Conservation (phyloP, 805 yeast species). For the Saccharomycopsis fermentans region DNA sequence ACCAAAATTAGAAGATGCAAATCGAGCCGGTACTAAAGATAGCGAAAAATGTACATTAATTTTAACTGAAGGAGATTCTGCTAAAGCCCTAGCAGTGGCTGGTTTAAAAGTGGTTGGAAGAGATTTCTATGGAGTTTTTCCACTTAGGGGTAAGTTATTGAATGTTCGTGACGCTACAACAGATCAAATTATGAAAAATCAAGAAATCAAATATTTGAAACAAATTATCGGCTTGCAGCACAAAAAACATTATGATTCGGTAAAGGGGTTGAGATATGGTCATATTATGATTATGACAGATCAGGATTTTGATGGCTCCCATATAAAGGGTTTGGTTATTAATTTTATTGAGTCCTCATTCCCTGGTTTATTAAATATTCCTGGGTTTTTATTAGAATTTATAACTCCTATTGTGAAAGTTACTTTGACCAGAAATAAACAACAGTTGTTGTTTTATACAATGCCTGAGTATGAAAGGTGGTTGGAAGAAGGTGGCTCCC, state of each 20-base stretch:
- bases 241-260: slow-evolving; percentile 68
- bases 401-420: slow-evolving; percentile 96
- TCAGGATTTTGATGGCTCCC: slow-evolving; percentile 99
- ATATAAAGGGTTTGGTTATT: slow-evolving; percentile 89
- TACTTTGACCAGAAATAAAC: slow-evolving; percentile 54
- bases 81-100: slow-evolving; percentile 81
- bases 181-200: slow-evolving; percentile 89
- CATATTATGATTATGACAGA: slow-evolving; percentile 99
- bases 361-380: slow-evolving; percentile 84
- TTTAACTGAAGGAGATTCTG: slow-evolving; percentile 96
- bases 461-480: slow-evolving; percentile 95
- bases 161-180: slow-evolving; percentile 95
- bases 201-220: slow-evolving; percentile 90
- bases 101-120: slow-evolving; percentile 94
- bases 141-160: slow-evolving; percentile 86
- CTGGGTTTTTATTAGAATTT: slow-evolving; percentile 87
- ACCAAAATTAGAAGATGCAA: slow-evolving; percentile 89
- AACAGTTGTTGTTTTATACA: slow-evolving; percentile 59
- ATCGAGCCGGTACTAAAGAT: slow-evolving; percentile 89
- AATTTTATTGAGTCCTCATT: slow-evolving; percentile 88
- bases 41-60: slow-evolving; percentile 89
- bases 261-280: slow-evolving; percentile 78
- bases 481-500: slow-evolving; percentile 75
- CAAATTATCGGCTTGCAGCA: slow-evolving; percentile 95
- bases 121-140: slow-evolving; percentile 91